Evolutionary conservation across 2,329 filamentous ascomycete species (phyloP), one percentile per base, ranked within the genome.

Genomic region (Diaporthe aspalathi): DNA sequence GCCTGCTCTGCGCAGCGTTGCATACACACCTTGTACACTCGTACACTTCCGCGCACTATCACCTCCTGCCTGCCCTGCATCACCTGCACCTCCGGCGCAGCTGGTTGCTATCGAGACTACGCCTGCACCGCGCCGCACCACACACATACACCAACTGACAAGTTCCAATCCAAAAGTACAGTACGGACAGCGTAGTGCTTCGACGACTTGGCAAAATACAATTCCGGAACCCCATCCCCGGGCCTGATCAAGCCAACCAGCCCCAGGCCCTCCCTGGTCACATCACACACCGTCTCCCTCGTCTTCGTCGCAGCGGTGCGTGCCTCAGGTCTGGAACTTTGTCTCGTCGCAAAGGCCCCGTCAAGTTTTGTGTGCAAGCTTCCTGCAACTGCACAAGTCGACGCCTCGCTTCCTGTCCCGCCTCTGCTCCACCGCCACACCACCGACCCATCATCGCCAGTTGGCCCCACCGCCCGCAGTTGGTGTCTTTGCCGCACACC

Each of bases 241-340:
- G 66, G 49, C 45, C 38, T 67, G 43, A 49, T 63, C 60, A 63
- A 63, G 60, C 60, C 29, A 63, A 16, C 60, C 43, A 63, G 43
- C 35, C 60, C 43, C 11, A 47, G 49, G 27, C 40, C 66, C 53
- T 32, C 29, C 54, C 45, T 54, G 60, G n/a, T 65, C 56, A 57
- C 70, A 72, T 65, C 66, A 70, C 70, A 60, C 70, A 52, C 50
- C 49, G 47, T 50, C 56, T 54, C 66, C 56, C 53, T n/a, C 49
- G 50, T 40, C 47, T 53, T 35, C 49, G 40, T 56, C 24, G 67
- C 67, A 67, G 52, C 60, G 62, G 40, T 63, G 50, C 56, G 32
- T 56, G 66, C 62, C 40, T 68, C 52, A 49, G 47, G 49, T 54
- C 29, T 67, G 60, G 63, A 67, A 52, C 52, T 70, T 43, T 67